Base-by-base conservation (phyloP, 805 yeast species). In the Monosporozyma aquatica region DNA sequence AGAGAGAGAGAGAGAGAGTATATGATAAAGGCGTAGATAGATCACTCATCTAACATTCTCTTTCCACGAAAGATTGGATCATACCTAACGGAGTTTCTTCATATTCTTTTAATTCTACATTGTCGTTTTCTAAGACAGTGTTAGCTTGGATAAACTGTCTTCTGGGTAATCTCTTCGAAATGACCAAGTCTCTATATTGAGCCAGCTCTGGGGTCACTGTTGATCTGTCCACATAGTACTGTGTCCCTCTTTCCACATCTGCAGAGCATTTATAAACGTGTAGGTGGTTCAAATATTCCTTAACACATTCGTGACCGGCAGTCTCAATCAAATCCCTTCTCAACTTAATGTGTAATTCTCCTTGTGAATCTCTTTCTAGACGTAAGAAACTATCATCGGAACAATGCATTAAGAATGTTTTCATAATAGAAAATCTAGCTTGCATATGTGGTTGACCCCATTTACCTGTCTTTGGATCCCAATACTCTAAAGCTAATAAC, bases 361-460 rank as follows among this genome's bases (percentile, higher is more conserved):
- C 69, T 20, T 66, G 71, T 5, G 62, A 63, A 11, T 72, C 56
- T 52, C 70, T 67, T 28, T 69, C 70, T 40, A 87, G 64, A 38
- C 67, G 65, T 22, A 78, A 78, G 30, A 86, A 80, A 14, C 67
- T 73, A 20, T 67, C 62, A 23, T 82, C 79, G 1, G 87, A 80
- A 20, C 55, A 47, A 37, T 56, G 60, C 42, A 77, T 71, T 53
- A 82, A 64, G 58, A 84, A 78, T 11, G 80, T 73, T 66, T 83
- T 84, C 72, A 84, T 71, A 51, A 87, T 86, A 25, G 92, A 85
- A 64, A 74, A 87, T 62, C 96, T 72, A 3, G 95, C 95, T 66
- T 86, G 95, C 87, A 86, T 85, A 61, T 87, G 96, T 11, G 96
- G 80, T 66, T 87, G 96, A 24, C 95, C 95, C 95, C 95, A 87